Conservation (phyloP, 108 stramenopile species). For the Epipyxis sp. region DNA sequence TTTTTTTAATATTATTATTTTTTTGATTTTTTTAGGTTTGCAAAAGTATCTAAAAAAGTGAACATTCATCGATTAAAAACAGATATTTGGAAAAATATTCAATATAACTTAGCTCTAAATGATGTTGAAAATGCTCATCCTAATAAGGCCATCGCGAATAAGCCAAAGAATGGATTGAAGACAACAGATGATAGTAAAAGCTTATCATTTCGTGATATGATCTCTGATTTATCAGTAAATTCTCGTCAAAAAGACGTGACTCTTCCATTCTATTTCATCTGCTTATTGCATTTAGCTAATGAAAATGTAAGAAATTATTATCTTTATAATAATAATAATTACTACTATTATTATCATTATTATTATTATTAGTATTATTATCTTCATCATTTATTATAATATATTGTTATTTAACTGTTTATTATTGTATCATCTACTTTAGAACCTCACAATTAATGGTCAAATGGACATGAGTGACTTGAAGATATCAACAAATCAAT, state of each 20-base stretch:
- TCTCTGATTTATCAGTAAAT: background rate
- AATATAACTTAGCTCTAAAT: background rate
- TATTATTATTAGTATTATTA: too few species aligned
- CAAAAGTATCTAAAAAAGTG: constrained; percentile 19
- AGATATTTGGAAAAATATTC: constrained; percentile 19
- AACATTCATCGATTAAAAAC: constrained; percentile 8
- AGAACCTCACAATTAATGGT: too few species aligned
- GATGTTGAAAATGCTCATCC: too few species aligned
- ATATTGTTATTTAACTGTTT: too few species aligned
- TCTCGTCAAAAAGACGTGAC: constrained; percentile 74
- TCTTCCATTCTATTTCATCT: constrained; percentile 94
- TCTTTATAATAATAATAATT: too few species aligned
- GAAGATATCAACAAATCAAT: too few species aligned
- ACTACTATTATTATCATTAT: too few species aligned
- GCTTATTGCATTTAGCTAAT: constrained; percentile 90
- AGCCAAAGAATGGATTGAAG: background rate
- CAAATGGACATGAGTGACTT: too few species aligned
- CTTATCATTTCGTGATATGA: background rate
- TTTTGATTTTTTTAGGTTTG: constrained; percentile 6
- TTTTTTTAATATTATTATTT: background rate
- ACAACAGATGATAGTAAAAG: background rate
- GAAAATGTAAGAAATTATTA: constrained; percentile 68
- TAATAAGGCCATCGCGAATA: too few species aligned
- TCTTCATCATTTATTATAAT: too few species aligned
- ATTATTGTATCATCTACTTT: too few species aligned